Conservation (phyloP, 768 basidiomycete species). For the Pleurotus djamor region DNA sequence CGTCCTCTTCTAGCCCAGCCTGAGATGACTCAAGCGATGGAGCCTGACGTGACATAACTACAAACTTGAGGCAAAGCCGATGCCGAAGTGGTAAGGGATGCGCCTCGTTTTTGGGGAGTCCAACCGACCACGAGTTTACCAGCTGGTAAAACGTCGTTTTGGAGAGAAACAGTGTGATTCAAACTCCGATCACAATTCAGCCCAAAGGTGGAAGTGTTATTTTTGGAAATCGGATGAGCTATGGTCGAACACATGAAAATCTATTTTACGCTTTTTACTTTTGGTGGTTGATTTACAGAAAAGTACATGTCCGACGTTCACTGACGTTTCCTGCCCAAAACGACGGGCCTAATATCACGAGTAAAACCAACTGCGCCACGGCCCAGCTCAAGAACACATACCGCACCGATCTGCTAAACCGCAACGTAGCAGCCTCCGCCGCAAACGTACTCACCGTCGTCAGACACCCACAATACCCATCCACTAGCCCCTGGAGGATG, state of each 20-base stretch:
- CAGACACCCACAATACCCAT: constrained; percentile 95
- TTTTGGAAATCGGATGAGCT: background rate
- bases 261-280: no score
- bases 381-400: constrained; percentile 74
- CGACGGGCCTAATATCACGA: constrained; percentile 72
- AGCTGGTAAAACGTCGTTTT: background rate
- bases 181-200: constrained; percentile 8
- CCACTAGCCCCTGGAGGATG: constrained; percentile 76
- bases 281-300: constrained; percentile 17
- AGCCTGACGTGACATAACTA: constrained; percentile 34
- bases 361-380: constrained; percentile 63
- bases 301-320: constrained; percentile 50
- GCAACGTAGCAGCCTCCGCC: constrained; percentile 67
- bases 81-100: constrained; percentile 13
- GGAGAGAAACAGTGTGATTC: background rate
- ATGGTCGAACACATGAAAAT: no score
- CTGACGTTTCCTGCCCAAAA: constrained; percentile 43
- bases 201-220: background rate
- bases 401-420: constrained; percentile 53
- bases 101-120: constrained; percentile 20
- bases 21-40: constrained; percentile 40
- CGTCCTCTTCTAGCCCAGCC: constrained; percentile 60
- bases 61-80: constrained; percentile 6
- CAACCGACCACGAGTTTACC: background rate
- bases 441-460: constrained; percentile 95